Percentiles rank a stretch among this genome's conserved stretches.
Conservation (phyloP, 306 rosid genomes). For the Vigna mungo region DNA sequence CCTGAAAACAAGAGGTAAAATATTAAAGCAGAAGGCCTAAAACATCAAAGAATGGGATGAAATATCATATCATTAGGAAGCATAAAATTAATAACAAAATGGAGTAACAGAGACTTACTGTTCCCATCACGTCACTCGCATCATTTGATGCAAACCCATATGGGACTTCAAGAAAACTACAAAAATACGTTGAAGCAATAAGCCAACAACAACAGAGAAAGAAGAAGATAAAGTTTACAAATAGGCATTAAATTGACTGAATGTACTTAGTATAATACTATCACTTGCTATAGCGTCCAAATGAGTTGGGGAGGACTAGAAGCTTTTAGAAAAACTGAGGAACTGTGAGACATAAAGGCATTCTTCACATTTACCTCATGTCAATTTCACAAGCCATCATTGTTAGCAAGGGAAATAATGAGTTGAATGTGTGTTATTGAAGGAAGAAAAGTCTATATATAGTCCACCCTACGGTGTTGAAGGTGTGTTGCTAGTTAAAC, state of each 20-base stretch:
- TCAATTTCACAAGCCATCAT: conserved; percentile 35
- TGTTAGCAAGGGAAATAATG: neutral
- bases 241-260: conserved; percentile 2
- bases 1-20: conserved; percentile 65
- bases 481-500: too few relatives aligned
- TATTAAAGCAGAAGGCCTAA: conserved; percentile 47
- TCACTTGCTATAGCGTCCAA: conserved; percentile 13
- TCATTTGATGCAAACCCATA: conserved; percentile 96
- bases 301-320: conserved; percentile 7
- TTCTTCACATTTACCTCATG: conserved; percentile 15
- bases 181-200: conserved; percentile 45
- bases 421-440: too few relatives aligned
- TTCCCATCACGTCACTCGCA: conserved; percentile 87
- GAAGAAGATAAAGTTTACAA: conserved; percentile 29
- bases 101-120: conserved; percentile 77
- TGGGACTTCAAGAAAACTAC: conserved; percentile 91
- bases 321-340: conserved; percentile 6
- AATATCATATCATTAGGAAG: conserved; percentile 29
- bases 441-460: too few relatives aligned
- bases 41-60: conserved; percentile 14
- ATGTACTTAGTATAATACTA: conserved; percentile 29
- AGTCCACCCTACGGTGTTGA: too few relatives aligned
- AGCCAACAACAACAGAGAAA: conserved; percentile 35
- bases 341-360: conserved; percentile 27
- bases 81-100: conserved; percentile 37